Evolutionary conservation across 1,139 yeast species (phyloP).

Genomic region (Meyerozyma athensensis): DNA sequence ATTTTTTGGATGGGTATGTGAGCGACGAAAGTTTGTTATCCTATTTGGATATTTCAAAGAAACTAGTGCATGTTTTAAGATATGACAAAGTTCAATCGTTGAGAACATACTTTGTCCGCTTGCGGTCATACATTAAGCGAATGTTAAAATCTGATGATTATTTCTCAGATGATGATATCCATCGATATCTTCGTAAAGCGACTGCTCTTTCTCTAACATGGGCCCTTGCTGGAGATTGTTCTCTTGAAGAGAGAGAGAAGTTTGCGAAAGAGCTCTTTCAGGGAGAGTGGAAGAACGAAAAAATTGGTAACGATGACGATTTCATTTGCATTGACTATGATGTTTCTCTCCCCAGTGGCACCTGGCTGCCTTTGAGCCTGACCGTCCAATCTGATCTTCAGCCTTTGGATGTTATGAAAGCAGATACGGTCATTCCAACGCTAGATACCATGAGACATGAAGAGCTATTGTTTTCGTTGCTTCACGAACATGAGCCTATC

Average conservation of each 20-base stretch:
- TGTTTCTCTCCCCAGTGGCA: constrained; percentile 42
- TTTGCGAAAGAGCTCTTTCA: constrained; percentile 33
- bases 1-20: constrained; percentile 3
- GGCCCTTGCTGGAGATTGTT: constrained; percentile 67
- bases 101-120: constrained; percentile 27
- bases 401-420: constrained; percentile 56
- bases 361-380: constrained; percentile 45
- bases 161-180: constrained; percentile 17
- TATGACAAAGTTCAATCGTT: constrained; percentile 36
- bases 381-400: constrained; percentile 48
- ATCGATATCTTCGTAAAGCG: constrained; percentile 32
- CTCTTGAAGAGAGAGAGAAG: constrained; percentile 29
- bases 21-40: background rate
- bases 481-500: constrained; percentile 57
- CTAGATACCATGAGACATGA: constrained; percentile 73
- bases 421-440: constrained; percentile 74
- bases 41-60: background rate
- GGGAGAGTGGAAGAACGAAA: constrained; percentile 13
- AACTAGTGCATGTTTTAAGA: constrained; percentile 52
- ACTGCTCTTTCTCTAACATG: constrained; percentile 49
- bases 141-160: background rate
- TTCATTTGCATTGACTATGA: constrained; percentile 36
- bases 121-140: constrained; percentile 20
- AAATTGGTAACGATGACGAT: constrained; percentile 10
- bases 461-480: constrained; percentile 48